Evolutionary conservation across 2,329 filamentous ascomycete genomes (phyloP).

Genomic region (Penicillium glabrum): DNA sequence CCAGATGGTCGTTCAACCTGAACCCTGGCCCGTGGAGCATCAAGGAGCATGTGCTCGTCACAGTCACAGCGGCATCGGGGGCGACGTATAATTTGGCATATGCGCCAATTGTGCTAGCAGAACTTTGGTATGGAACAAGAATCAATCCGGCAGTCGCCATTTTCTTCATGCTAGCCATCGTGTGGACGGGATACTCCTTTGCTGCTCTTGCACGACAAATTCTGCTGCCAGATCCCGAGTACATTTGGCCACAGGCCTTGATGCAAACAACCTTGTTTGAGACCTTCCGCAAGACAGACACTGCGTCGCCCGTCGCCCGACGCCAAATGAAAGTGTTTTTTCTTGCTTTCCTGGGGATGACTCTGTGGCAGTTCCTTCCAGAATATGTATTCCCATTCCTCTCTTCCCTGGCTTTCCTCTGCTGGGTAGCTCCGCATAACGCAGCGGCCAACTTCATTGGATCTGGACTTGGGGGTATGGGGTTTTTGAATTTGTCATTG

Average conservation of each 20-base stretch:
- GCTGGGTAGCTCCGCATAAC: constrained; percentile 63
- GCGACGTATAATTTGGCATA: constrained; percentile 55
- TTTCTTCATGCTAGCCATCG: constrained; percentile 62
- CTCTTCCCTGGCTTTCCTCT: constrained; percentile 61
- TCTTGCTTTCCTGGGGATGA: constrained; percentile 52
- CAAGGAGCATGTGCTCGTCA: constrained; percentile 60
- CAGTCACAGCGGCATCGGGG: constrained; percentile 55
- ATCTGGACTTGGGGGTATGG: constrained; percentile 62
- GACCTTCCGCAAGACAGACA: constrained; percentile 50
- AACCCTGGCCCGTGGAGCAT: constrained; percentile 59
- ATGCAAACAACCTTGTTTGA: constrained; percentile 62
- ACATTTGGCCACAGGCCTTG: constrained; percentile 54
- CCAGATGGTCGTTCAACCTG: constrained; percentile 50
- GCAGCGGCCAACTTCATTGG: constrained; percentile 61
- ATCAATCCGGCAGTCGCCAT: constrained; percentile 56
- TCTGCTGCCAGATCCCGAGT: constrained; percentile 59
- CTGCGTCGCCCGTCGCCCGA: constrained; percentile 49
- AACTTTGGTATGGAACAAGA: constrained; percentile 56
- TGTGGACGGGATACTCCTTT: constrained; percentile 60
- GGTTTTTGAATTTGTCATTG: constrained; percentile 59
- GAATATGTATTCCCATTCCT: constrained; percentile 62
- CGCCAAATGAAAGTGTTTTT: constrained; percentile 61
- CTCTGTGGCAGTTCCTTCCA: constrained; percentile 62
- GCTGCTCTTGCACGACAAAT: constrained; percentile 59
- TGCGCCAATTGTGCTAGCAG: constrained; percentile 55